A percentile compares a stretch with the other conserved stretches of the same genome.
Conservation (phyloP, 2,329 filamentous ascomycete species). For the Neobulgaria alba region DNA sequence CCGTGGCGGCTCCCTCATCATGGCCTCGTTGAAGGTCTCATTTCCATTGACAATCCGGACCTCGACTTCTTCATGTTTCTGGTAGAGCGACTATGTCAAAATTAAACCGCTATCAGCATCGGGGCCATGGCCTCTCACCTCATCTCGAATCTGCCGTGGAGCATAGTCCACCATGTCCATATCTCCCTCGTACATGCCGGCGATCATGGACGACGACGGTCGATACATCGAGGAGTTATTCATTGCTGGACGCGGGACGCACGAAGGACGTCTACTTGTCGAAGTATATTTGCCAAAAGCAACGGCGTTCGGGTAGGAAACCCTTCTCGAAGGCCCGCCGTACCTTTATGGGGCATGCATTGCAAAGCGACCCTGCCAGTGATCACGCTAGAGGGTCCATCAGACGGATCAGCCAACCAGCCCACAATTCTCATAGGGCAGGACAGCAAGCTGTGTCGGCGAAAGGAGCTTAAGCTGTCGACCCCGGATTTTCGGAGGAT, state of each 20-base stretch:
- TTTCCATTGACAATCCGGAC: constrained; percentile 40
- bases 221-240: neutral
- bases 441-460: constrained; percentile 7
- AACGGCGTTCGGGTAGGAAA: constrained; percentile 6
- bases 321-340: constrained; percentile 5
- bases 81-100: neutral
- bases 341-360: constrained; percentile 16
- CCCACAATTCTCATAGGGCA: constrained; percentile 2
- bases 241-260: neutral
- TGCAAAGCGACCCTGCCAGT: constrained; percentile 7
- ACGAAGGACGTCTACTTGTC: constrained; percentile 3
- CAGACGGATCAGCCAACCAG: constrained; percentile 2
- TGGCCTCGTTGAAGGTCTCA: constrained; percentile 46
- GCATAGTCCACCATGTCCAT: neutral
- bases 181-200: constrained; percentile 1
- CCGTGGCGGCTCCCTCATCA: constrained; percentile 42
- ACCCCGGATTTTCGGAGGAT: constrained; percentile 20
- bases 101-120: neutral
- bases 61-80: constrained; percentile 27
- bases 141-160: constrained; percentile 7
- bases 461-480: constrained; percentile 7
- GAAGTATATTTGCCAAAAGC: constrained; percentile 5
- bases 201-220: neutral
- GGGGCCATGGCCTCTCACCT: constrained; percentile 3
- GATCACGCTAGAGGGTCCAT: constrained; percentile 2